Conservation (phyloP, 768 basidiomycete genomes). For the Pleurotus djamor region DNA sequence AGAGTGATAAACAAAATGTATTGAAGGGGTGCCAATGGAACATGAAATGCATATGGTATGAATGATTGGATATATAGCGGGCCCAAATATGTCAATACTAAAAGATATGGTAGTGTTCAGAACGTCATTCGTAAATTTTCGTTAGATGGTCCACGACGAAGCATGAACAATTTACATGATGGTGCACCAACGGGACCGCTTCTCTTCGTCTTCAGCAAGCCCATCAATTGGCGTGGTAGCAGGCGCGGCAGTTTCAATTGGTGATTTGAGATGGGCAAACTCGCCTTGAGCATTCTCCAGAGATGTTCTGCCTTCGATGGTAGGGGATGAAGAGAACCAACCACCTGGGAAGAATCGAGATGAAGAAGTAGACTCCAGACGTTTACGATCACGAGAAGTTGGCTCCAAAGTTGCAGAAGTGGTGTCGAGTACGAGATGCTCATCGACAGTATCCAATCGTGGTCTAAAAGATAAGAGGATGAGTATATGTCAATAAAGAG, state of each 20-base stretch:
- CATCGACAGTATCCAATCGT: slow-evolving; percentile 14
- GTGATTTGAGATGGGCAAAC: slow-evolving; percentile 33
- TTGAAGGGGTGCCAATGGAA: not conserved
- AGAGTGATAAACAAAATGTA: not conserved
- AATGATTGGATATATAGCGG: not conserved
- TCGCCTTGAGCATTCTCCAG: slow-evolving; percentile 50
- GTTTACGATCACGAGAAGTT: slow-evolving; percentile 26
- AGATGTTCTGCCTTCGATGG: slow-evolving; percentile 42
- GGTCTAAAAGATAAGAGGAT: slow-evolving; percentile 10
- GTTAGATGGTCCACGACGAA: not conserved
- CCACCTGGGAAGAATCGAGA: slow-evolving; percentile 57
- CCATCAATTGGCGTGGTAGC: slow-evolving; percentile 14
- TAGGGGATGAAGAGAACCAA: slow-evolving; percentile 41
- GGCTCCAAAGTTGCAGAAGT: slow-evolving; percentile 10
- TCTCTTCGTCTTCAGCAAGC: slow-evolving; percentile 18
- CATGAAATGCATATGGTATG: slow-evolving; percentile 3
- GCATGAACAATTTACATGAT: slow-evolving; percentile 25
- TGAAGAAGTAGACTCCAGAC: slow-evolving; percentile 54
- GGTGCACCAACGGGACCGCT: slow-evolving; percentile 35
- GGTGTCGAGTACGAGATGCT: slow-evolving; percentile 9
- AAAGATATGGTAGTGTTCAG: slow-evolving; percentile 3
- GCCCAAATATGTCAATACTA: slow-evolving; percentile 6
- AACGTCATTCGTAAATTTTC: not conserved
- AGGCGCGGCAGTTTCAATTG: slow-evolving; percentile 16
- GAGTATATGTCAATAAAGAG: not conserved